Conservation (phyloP, 495 filamentous ascomycete genomes). For the Neurospora sp. region DNA sequence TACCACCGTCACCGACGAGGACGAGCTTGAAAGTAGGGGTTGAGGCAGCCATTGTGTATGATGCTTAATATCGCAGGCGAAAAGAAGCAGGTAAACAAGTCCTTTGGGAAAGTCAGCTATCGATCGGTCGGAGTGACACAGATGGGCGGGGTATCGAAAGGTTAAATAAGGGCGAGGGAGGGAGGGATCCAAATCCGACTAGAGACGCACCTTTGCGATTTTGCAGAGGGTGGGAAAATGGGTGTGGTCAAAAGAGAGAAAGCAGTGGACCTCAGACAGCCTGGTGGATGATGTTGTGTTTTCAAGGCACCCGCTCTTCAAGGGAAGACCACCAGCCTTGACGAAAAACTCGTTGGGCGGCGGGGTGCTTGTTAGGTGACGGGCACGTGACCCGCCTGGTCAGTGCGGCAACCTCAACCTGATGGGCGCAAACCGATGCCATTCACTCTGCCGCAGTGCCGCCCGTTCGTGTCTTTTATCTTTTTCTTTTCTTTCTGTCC, state of each 20-base stretch:
- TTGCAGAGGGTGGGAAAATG: slow-evolving; percentile 7
- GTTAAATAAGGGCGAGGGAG: background rate
- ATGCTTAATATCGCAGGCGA: slow-evolving; percentile 12
- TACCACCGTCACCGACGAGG: slow-evolving; percentile 98
- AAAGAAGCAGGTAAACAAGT: slow-evolving; percentile 19
- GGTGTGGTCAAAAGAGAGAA: slow-evolving; percentile 19
- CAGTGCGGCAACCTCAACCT: slow-evolving; percentile 9
- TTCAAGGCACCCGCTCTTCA: slow-evolving; percentile 15
- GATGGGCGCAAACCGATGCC: background rate
- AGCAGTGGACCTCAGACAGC: slow-evolving; percentile 16
- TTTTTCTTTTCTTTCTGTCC: background rate
- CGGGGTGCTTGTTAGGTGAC: slow-evolving; percentile 15
- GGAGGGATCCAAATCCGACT: background rate
- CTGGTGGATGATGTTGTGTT: slow-evolving; percentile 23
- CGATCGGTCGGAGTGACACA: background rate
- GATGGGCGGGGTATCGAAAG: background rate
- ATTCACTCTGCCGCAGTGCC: background rate
- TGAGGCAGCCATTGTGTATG: slow-evolving; percentile 48
- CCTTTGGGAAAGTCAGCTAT: slow-evolving; percentile 8
- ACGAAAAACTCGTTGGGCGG: slow-evolving; percentile 31
- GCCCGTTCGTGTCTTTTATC: no score
- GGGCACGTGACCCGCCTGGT: slow-evolving; percentile 21
- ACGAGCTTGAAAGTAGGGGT: slow-evolving; percentile 95
- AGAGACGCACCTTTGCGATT: slow-evolving; percentile 17
- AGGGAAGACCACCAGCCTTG: slow-evolving; percentile 21